Conservation (phyloP, 495 filamentous ascomycete genomes). For the Trichoderma gamsii region DNA sequence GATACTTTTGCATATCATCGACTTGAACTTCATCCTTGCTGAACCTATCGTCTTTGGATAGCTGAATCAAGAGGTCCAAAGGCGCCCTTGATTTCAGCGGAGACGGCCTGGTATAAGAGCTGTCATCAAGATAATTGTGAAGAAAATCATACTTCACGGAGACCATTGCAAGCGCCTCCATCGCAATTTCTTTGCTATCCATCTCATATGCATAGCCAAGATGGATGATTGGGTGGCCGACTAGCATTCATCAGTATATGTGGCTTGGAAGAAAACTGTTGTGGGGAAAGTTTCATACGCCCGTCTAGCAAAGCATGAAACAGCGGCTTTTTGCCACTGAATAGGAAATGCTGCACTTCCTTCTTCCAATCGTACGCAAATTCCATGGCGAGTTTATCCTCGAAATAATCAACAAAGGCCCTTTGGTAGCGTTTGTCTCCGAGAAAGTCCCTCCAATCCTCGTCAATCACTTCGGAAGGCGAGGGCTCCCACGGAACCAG, state of each 20-base stretch:
- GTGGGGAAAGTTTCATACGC: conserved; percentile 48
- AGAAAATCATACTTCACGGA: conserved; percentile 65
- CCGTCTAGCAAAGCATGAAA: conserved; percentile 71
- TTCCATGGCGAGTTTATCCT: conserved; percentile 70
- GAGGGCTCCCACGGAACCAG: conserved; percentile 82
- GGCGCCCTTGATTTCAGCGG: conserved; percentile 49
- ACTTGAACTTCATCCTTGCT: conserved; percentile 57
- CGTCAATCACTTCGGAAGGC: conserved; percentile 69
- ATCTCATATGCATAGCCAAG: conserved; percentile 84
- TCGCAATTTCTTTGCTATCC: conserved; percentile 68
- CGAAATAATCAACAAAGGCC: conserved; percentile 87
- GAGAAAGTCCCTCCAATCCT: conserved; percentile 82
- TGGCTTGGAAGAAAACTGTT: conserved; percentile 11
- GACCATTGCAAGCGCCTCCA: conserved; percentile 71
- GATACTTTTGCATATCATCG: conserved; percentile 60
- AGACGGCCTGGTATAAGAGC: conserved; percentile 54
- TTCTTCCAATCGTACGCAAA: conserved; percentile 78
- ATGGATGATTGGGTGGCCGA: conserved; percentile 84
- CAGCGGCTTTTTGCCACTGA: conserved; percentile 67
- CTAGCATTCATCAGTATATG: conserved; percentile 34
- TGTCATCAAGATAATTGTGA: conserved; percentile 74
- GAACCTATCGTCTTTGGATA: conserved; percentile 49
- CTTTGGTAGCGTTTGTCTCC: conserved; percentile 76
- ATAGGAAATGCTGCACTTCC: conserved; percentile 69
- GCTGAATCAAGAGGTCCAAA: conserved; percentile 59